Evolutionary conservation across 805 yeast genomes (phyloP), one percentile per base, ranked within the genome.

Genomic region (Kodamaea neixiangensis): DNA sequence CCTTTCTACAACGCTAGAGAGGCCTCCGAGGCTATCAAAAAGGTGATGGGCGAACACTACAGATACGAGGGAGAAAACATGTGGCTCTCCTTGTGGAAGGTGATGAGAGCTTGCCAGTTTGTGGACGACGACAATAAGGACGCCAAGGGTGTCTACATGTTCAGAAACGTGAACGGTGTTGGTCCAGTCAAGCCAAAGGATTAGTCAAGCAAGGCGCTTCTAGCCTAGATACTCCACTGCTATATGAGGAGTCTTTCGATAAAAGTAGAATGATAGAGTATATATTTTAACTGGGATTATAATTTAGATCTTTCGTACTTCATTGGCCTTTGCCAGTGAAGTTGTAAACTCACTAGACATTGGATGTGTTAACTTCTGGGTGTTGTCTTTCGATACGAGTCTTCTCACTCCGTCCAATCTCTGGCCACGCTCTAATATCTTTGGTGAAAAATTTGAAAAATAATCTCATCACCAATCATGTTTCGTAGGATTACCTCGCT

Each of bases 1-100:
- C 96, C 96, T 44, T 89, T 89, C 75, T 89, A 89, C 78, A 85
- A 87, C 61, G 96, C 86, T n/a, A 79, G 93, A 68, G 82, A 81
- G 63, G 94, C 87, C 45, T 78, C 89, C 53, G 89, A 73, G 54
- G 93, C 88, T 49, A 85, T 89, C 69, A 82, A 84, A 73, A 82
- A 84, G 69, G 93, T 86, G 54, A 85, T 89, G 94, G 96, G 96
- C 60, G 78, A 80, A 57, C 90, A 87, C 69, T 89, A 89, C 75
- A 78, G 76, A 54, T 71, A 79, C 62, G 72, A 78, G 49, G 85
- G 77, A 57, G 89, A 88, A 69, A 87, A 80, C 76, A 86, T 89
- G 90, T 82, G 87, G 83, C 64, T 67, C 48, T 72, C 84, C 39
- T 77, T 80, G 61, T 89, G 87, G 78, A 82, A 82, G 60, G 68